Evolutionary conservation across 2,329 filamentous ascomycete genomes (phyloP), one percentile per base, ranked within the genome.

Genomic region (Fusarium devonianum): DNA sequence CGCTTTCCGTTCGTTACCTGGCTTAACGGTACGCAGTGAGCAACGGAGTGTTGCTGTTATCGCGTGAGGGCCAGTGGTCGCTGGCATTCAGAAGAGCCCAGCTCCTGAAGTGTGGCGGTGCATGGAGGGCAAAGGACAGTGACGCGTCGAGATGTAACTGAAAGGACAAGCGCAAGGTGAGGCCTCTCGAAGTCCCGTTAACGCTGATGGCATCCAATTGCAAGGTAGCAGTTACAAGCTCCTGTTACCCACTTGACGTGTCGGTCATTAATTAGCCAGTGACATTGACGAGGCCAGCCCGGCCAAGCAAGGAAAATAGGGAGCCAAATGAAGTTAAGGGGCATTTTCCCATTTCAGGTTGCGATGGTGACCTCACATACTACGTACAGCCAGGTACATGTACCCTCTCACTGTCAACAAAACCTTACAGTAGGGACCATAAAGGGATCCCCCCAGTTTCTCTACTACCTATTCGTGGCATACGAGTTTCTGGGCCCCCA

Each of bases 221-320:
- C 25, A 26, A 37, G 34, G 52, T 45, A 34, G 34, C 13, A 49
- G 23, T 19, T 37, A 19, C n/a, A n/a, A n/a, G n/a, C n/a, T n/a
- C n/a, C n/a, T n/a, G 36, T 19, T 26, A 22, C 23, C 26, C 36
- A 48, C 26, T 53, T 49, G 53, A 57, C 54, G 54, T 51, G 49
- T 39, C 39, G 30, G 32, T 12, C 37, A 46, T n/a, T 28, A 41
- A 38, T 42, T 28, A 39, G 39, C 33, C 22, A 49, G 48, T 30
- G 35, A 30, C 30, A 25, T 10, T 32, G 14, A 17, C 6, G 14
- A 14, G 17, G 29, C 13, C 13, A 16, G 28, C 28, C 28, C 7
- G 6, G 25, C 8, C 8, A 28, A 11, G 7, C 21, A 26, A 13
- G 28, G n/a, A 12, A 32, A n/a, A n/a, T n/a, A n/a, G n/a, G n/a